Conservation (phyloP, 768 basidiomycete species). For the Podaxis pistillaris region DNA sequence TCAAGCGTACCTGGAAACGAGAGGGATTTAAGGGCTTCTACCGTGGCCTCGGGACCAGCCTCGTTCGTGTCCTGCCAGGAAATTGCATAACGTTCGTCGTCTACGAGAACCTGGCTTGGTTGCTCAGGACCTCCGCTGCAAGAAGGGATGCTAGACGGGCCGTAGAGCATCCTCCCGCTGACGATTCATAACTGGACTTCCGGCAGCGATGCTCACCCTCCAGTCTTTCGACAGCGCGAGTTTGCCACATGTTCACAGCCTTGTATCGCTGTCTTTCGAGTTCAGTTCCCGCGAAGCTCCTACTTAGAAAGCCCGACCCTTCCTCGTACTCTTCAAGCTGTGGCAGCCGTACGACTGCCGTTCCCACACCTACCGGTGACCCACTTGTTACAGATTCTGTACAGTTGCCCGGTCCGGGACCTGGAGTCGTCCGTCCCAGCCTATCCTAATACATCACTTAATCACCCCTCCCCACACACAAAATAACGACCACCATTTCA, state of each 20-base stretch:
- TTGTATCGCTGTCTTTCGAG: background rate
- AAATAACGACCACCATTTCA: background rate
- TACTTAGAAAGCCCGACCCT: too few species aligned
- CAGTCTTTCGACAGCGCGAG: background rate
- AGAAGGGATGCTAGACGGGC: conserved; percentile 36
- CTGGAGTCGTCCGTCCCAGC: too few species aligned
- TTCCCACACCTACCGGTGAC: background rate
- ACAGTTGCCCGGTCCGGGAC: background rate
- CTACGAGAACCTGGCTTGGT: conserved; percentile 90
- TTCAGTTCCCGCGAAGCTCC: conserved; percentile 1
- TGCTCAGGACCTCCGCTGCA: conserved; percentile 66
- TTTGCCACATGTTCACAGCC: background rate
- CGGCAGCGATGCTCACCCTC: background rate
- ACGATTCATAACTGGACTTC: background rate
- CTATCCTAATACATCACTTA: background rate
- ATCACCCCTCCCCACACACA: background rate
- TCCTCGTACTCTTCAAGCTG: background rate
- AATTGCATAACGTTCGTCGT: conserved; percentile 98
- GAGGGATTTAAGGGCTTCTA: conserved; percentile 90
- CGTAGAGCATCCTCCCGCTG: background rate
- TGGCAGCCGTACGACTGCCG: background rate
- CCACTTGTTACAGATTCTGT: background rate
- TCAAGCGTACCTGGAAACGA: conserved; percentile 74
- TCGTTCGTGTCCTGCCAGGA: conserved; percentile 92
- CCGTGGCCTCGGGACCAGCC: conserved; percentile 90